Conservation (phyloP, 768 basidiomycete genomes). For the Solioccasus polychromus region DNA sequence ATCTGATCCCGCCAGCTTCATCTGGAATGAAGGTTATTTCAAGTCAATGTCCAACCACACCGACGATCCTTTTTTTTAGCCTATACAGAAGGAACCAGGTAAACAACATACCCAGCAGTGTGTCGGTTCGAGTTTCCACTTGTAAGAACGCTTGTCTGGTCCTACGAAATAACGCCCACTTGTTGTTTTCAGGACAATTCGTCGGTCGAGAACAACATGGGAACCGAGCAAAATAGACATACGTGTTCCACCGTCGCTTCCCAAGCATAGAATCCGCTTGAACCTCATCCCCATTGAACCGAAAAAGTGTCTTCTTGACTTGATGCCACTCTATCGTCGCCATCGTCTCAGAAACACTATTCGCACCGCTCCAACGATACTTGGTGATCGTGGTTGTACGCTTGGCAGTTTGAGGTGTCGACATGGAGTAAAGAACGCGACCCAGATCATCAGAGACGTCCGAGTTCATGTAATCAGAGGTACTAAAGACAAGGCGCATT, state of each 20-base stretch:
- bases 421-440: constrained; percentile 20
- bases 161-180: constrained; percentile 35
- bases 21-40: constrained; percentile 8
- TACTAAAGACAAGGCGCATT: constrained; percentile 23
- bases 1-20: constrained; percentile 17
- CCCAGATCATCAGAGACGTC: constrained; percentile 19
- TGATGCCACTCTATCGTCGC: constrained; percentile 36
- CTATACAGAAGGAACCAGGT: neutral
- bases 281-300: constrained; percentile 30
- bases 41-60: too few relatives aligned
- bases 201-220: neutral
- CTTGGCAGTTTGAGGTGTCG: constrained; percentile 11
- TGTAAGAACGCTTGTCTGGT: constrained; percentile 32
- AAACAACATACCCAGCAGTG: constrained; percentile 25
- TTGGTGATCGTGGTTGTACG: constrained; percentile 25
- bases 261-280: constrained; percentile 22
- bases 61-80: too few relatives aligned
- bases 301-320: constrained; percentile 26
- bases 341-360: constrained; percentile 23
- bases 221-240: neutral
- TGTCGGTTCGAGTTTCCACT: constrained; percentile 32
- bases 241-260: constrained; percentile 24
- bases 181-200: neutral
- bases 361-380: constrained; percentile 19
- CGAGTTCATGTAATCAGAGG: constrained; percentile 18